Base-by-base conservation (phyloP, 2,329 filamentous ascomycete species). In the Curvularia sp. region DNA sequence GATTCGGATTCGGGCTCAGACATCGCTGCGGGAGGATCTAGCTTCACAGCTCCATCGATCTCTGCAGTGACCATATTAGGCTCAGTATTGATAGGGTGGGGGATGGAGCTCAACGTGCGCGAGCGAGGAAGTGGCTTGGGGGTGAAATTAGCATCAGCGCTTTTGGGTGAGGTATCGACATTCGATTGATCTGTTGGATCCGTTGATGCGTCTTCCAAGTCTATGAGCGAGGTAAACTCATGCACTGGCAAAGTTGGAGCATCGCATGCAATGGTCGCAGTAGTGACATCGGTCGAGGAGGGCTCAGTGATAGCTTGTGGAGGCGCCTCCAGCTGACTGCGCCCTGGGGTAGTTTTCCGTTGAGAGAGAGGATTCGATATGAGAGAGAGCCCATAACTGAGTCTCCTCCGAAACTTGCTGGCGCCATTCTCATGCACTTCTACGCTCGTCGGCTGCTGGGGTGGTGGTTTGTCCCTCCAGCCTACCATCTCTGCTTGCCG, bases 101-200 rank as follows among this genome's bases (percentile, higher is more conserved):
- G 72, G 41, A 77, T 73, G 63, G 67, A 73, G 62, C 72, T 75
- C 59, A 71, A 59, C 13, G 74, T 75, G 25, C 64, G 71, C 21
- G 72, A 72, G 47, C 71, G 68, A 23, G 71, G 68, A 5, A 73
- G 49, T 38, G 66, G 55, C 46, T 56, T 68, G 1, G 65, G 65
- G 19, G 64, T 70, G 2, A 56, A 52, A 23, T 70, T 59, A 13
- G 49, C 21, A 32, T 67, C 62, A 2, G 36, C 41, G 27, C 13
- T 55, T 12, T 52, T 41, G 30, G 49, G 25, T 18, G 39, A 42
- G 13, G 9, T 57, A 5, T 25, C 25, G 19, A 19, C 12, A 15
- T 50, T 45, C 8, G 27, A 21, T 34, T 56, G 19, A 19, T 39
- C 56, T 10, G 48, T 55, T 12, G 38, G 25, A 15, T 51, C 28